A percentile compares a stretch with the other conserved stretches of the same genome.
Conservation (phyloP, 306 rosid genomes). For the Gastrolobium bilobum region DNA sequence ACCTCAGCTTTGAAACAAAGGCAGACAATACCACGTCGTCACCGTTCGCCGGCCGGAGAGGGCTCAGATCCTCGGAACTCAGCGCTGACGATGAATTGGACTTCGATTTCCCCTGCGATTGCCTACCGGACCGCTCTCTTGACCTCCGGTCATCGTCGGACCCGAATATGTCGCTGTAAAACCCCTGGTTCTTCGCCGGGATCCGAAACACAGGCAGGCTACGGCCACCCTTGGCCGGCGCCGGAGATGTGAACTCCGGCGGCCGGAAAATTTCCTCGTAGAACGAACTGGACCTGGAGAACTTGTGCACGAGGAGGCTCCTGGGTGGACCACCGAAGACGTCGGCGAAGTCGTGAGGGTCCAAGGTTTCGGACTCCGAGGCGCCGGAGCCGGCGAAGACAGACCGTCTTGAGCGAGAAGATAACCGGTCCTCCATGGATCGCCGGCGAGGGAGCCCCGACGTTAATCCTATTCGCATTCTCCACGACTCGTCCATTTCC, state of each 20-base stretch:
- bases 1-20: constrained; percentile 88
- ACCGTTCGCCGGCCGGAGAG: constrained; percentile 63
- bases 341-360: constrained; percentile 76
- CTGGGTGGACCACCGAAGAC: constrained; percentile 93
- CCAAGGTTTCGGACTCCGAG: constrained; percentile 44
- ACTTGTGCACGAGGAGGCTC: constrained; percentile 62
- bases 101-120: constrained; percentile 68
- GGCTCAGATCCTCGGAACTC: constrained; percentile 90
- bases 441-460: constrained; percentile 68
- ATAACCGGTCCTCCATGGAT: constrained; percentile 61
- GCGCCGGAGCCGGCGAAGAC: constrained; percentile 41
- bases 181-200: constrained; percentile 65
- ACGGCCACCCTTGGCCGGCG: constrained; percentile 50
- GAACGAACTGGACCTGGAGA: constrained; percentile 65
- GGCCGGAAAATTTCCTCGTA: constrained; percentile 76
- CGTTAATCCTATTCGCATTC: constrained; percentile 73
- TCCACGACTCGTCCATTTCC: constrained; percentile 86
- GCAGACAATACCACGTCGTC: constrained; percentile 80
- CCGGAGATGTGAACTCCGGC: constrained; percentile 46
- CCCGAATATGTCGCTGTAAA: constrained; percentile 75
- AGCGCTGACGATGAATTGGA: constrained; percentile 83
- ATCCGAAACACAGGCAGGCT: constrained; percentile 73
- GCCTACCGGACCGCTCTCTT: constrained; percentile 72
- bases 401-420: constrained; percentile 47
- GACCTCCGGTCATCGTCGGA: constrained; percentile 79